Evolutionary conservation across 2,329 filamentous ascomycete genomes (phyloP).

Genomic region (Paramyrothecium sp.): DNA sequence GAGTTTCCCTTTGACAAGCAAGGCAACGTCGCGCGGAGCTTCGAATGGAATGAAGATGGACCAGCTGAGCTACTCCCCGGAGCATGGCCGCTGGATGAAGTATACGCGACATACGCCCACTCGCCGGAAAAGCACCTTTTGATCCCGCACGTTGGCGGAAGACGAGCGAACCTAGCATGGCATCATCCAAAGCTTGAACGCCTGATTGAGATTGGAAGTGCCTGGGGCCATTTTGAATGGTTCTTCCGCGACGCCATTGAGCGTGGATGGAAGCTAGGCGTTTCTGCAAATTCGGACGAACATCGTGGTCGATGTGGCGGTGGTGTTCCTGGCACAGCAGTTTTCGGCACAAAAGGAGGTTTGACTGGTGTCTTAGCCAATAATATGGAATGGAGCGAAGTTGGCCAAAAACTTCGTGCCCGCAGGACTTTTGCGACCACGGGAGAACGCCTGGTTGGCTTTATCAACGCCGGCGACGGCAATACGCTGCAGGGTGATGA

Average conservation of each 20-base stretch:
- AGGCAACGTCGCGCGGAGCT: conserved; percentile 31
- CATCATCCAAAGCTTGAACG: conserved; percentile 33
- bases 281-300: conserved; percentile 33
- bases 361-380: conserved; percentile 22
- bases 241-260: conserved; percentile 25
- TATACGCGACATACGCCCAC: conserved; percentile 34
- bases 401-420: conserved; percentile 20
- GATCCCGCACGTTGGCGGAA: conserved; percentile 33
- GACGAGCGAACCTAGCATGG: conserved; percentile 31
- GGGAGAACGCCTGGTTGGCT: conserved; percentile 24
- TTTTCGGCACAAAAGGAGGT: conserved; percentile 28
- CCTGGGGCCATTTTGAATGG: conserved; percentile 34
- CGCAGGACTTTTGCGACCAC: conserved; percentile 28
- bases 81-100: conserved; percentile 33
- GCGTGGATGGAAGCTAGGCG: conserved; percentile 30
- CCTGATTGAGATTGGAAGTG: conserved; percentile 31
- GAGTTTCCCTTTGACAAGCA: conserved; percentile 28
- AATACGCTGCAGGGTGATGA: conserved; percentile 23
- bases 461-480: conserved; percentile 15
- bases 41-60: conserved; percentile 34
- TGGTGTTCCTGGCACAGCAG: conserved; percentile 30
- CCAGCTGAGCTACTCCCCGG: conserved; percentile 26
- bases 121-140: conserved; percentile 26
- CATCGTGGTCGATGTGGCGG: conserved; percentile 33
- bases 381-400: conserved; percentile 13